These are phyloP conservation scores for Magnolia officinalis DNA, from an alignment of 164 flowering plant species.

Conservation along the genomic window DNA sequence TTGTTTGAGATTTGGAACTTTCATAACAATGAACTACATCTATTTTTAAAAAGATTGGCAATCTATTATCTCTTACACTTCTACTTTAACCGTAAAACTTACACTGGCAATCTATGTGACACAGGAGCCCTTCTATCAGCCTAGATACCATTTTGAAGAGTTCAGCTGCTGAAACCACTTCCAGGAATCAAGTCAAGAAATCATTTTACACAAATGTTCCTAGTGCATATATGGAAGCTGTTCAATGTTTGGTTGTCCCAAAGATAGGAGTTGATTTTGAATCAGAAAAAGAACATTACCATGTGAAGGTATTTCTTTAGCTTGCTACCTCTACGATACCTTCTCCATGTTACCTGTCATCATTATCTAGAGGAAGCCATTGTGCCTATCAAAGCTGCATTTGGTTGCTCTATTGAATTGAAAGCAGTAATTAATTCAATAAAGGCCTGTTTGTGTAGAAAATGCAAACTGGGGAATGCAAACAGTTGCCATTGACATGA, in stretches of 20 bases:
- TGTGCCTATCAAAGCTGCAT: too few species aligned
- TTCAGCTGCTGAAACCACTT: conserved; percentile 20
- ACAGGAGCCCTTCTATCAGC: conserved; percentile 10
- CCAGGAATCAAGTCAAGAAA: conserved; percentile 27
- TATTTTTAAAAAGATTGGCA: not conserved
- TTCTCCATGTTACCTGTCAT: not conserved
- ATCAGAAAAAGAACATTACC: conserved; percentile 43
- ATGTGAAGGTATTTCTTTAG: conserved; percentile 39
- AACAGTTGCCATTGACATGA: too few species aligned
- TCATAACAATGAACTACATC: not conserved
- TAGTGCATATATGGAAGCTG: conserved; percentile 29
- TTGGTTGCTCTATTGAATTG: not conserved
- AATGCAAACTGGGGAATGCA: too few species aligned
- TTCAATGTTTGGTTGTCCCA: conserved; percentile 28
- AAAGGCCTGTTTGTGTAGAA: too few species aligned
- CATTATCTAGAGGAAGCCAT: not conserved
- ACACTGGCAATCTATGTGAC: not conserved
- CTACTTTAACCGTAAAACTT: too few species aligned
- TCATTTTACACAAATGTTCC: conserved; percentile 38
- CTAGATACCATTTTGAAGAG: conserved; percentile 16
- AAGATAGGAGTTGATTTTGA: conserved; percentile 34
- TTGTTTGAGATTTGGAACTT: not conserved
- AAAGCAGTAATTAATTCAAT: not conserved
- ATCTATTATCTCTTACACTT: not conserved
- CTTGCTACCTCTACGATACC: not conserved